Conservation (phyloP, 805 yeast species). For the Wickerhamomyces canadensis region DNA sequence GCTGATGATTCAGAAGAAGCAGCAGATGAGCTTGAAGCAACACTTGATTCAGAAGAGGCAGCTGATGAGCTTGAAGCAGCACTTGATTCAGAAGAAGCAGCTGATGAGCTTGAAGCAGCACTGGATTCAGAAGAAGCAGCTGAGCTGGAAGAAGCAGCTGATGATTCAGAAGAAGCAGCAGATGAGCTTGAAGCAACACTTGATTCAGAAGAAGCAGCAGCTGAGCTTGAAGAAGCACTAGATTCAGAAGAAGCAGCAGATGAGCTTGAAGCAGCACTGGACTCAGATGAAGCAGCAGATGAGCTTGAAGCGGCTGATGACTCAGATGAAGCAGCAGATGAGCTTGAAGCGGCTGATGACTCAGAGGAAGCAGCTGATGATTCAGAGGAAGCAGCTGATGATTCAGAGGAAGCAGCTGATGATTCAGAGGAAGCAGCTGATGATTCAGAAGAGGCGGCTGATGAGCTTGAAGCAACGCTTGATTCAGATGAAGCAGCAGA, state of each 20-base stretch:
- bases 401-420: neutral
- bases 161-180: neutral
- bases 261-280: too few relatives aligned
- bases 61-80: neutral
- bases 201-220: too few relatives aligned
- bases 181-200: too few relatives aligned
- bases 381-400: slow-evolving; percentile 1
- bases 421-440: neutral
- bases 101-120: neutral
- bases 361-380: neutral
- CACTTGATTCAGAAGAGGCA: neutral
- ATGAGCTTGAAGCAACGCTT: neutral
- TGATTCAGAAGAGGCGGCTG: neutral
- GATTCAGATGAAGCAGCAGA: slow-evolving; percentile 1
- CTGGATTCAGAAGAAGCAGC: neutral
- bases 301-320: neutral
- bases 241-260: too few relatives aligned
- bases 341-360: neutral
- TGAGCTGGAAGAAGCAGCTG: slow-evolving; percentile 1
- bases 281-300: neutral
- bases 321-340: neutral
- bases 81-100: slow-evolving; percentile 1
- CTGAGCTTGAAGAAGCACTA: too few relatives aligned
- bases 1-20: too few relatives aligned
- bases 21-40: neutral